phyloP scores from a whole-genome alignment of 176 grass and related monocot genomes.

The Carex pumila region DNA sequence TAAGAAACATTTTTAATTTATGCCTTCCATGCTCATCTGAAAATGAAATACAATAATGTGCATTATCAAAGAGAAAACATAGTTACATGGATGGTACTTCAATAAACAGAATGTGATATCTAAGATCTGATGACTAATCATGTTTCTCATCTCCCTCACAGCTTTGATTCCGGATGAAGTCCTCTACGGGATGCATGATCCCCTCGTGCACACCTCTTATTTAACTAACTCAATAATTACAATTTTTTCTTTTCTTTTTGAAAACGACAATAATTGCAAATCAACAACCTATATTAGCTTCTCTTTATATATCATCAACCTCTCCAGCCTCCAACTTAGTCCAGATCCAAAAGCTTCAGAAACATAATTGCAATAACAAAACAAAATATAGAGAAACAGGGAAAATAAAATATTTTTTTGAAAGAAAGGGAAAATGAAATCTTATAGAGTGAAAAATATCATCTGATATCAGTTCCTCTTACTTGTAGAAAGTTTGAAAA shows the following conservation, averaged over 20 bases:
- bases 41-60: neutral
- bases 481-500: conserved; percentile 20
- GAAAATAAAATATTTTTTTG: neutral
- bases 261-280: conserved; percentile 5
- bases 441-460: conserved; percentile 22
- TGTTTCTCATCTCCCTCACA: conserved; percentile 2
- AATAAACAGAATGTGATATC: neutral
- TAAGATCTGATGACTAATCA: neutral
- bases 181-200: neutral
- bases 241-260: too few relatives aligned
- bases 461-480: conserved; percentile 48
- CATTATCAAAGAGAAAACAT: neutral
- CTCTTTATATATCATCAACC: neutral
- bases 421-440: neutral
- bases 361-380: neutral
- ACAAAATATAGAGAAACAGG: neutral
- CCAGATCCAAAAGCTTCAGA: neutral
- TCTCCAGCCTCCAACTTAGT: neutral
- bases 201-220: neutral
- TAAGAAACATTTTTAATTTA: neutral
- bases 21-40: neutral
- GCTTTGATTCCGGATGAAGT: conserved; percentile 12
- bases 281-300: neutral
- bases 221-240: neutral
- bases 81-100: too few relatives aligned